Evolutionary conservation across 2,329 filamentous ascomycete genomes (phyloP).

Genomic region (Metarhizium rileyi): DNA sequence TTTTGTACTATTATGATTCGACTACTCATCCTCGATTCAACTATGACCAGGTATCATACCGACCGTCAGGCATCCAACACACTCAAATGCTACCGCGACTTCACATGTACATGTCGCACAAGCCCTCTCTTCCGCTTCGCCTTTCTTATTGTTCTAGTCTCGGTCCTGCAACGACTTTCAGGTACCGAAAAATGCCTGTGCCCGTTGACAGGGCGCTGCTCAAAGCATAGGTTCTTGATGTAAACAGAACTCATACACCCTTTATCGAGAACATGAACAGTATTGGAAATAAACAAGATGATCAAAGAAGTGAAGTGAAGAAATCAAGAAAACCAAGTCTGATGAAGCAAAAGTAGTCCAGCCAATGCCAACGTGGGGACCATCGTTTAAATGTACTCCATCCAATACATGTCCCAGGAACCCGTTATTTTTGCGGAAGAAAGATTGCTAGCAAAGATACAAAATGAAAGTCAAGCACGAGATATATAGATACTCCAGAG

Average conservation of each 20-base stretch:
- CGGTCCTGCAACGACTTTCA: neutral
- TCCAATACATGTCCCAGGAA: constrained; percentile 28
- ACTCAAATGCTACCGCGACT: neutral
- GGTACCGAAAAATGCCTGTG: neutral
- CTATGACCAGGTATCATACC: neutral
- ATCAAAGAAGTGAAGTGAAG: constrained; percentile 6
- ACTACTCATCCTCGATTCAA: neutral
- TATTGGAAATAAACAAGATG: constrained; percentile 8
- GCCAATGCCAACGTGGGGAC: constrained; percentile 7
- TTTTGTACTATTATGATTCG: neutral
- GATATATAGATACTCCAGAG: neutral
- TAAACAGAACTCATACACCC: neutral
- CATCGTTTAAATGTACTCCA: constrained; percentile 31
- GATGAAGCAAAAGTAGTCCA: constrained; percentile 11
- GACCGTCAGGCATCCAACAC: neutral
- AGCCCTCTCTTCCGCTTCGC: neutral
- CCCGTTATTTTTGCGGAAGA: constrained; percentile 12
- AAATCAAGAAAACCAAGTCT: constrained; percentile 10
- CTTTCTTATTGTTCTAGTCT: neutral
- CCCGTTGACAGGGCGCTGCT: neutral
- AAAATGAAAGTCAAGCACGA: neutral
- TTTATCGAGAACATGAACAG: neutral
- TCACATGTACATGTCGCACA: neutral
- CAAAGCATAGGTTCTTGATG: neutral
- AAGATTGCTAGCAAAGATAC: constrained; percentile 14